Percentiles rank a stretch among this genome's conserved stretches.
These are phyloP conservation scores for Cytospora schulzeri DNA, from an alignment of 2,329 filamentous ascomycete species.

Conservation along the genomic window DNA sequence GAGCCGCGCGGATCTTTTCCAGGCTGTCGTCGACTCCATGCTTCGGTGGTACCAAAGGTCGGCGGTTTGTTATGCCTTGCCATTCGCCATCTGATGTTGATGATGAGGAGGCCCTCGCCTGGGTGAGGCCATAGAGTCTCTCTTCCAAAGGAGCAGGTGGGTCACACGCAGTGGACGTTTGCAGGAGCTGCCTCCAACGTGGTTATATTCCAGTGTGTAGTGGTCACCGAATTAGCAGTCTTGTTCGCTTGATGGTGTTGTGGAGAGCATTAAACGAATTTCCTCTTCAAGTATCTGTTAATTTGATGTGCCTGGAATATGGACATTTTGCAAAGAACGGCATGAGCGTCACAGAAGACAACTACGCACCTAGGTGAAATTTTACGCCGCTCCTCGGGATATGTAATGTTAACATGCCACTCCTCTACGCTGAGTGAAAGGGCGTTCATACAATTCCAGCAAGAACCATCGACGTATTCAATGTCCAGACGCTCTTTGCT, in stretches of 20 bases:
- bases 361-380: not conserved
- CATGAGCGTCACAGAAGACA: not conserved
- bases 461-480: not conserved
- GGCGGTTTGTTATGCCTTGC: not conserved
- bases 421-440: not conserved
- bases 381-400: not conserved
- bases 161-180: slow-evolving; percentile 25
- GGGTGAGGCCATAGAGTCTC: not conserved
- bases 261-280: too few relatives aligned
- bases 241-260: not conserved
- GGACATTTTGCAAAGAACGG: too few relatives aligned
- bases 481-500: not conserved
- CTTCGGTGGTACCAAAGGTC: too few relatives aligned
- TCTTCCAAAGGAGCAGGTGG: slow-evolving; percentile 4
- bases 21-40: too few relatives aligned
- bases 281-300: too few relatives aligned
- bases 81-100: not conserved
- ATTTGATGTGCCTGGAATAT: not conserved
- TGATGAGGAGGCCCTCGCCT: not conserved
- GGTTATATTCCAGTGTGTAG: slow-evolving; percentile 29
- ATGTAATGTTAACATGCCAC: not conserved
- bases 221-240: slow-evolving; percentile 22
- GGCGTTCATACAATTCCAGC: not conserved
- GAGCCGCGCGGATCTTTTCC: too few relatives aligned
- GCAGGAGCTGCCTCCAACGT: slow-evolving; percentile 29